Evolutionary conservation across 2,329 filamentous ascomycete species (phyloP), one percentile per base, ranked within the genome.

Genomic region (Claviceps spartinae): DNA sequence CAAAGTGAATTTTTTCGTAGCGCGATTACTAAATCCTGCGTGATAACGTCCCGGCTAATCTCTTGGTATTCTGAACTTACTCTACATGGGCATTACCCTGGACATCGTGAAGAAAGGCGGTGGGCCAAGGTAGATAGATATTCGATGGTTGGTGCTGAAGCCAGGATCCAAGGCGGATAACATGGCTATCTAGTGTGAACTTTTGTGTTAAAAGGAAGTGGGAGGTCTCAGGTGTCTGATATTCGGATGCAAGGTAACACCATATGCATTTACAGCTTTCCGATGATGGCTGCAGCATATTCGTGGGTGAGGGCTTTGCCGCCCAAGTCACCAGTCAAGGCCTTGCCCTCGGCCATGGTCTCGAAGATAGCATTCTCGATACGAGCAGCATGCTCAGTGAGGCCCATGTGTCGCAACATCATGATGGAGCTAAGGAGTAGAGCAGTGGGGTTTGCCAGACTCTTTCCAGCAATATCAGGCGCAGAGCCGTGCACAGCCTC

Each of bases 401-500:
- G 79, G 65, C 86, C 83, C 91, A 98, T 97, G 76, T 98, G 93
- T 72, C 93, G 85, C 79, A 98, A 75, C 93, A 98, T 97, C 93
- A 98, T 97, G 76, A 97, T 93, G 70, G 87, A 94, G 71, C 82
- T 88, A 65, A 97, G 85, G 59, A 98, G 82, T 62, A 98, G 83
- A 54, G 93, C 93, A 56, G 93, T 97, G 57, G 93, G 93, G 81
- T 98, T 98, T 65, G 93, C 93, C 61, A 97, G 85, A 60, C 81
- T 86, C 82, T 96, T 89, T 71, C 91, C 91, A 59, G 88, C 89
- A 69, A 97, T 97, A 71, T 97, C 91, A 55, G 91, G 91, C 55
- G 91, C 91, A 59, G 89, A 95, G 63, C 91, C 91, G 78, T 98
- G 93, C 64, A 98, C 93, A 64, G 93, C 93, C 78, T 98, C 93